Conservation (phyloP, 2,329 filamentous ascomycete genomes). For the Pyrenochaeta sp. region DNA sequence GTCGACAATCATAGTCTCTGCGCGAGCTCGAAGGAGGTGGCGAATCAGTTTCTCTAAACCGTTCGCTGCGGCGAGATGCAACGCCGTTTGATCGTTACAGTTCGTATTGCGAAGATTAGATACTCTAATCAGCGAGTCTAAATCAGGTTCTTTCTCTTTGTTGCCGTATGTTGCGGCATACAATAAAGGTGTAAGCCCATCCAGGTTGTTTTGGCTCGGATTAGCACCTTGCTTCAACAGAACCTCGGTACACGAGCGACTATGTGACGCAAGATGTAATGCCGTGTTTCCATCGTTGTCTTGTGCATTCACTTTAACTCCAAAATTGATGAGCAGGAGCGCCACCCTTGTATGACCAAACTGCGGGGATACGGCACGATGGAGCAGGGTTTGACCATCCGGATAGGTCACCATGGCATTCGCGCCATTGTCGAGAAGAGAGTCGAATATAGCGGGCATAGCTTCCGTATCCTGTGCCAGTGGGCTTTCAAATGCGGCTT, state of each 20-base stretch:
- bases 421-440: conserved; percentile 35
- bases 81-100: conserved; percentile 24
- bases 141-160: conserved; percentile 30
- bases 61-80: conserved; percentile 41
- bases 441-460: conserved; percentile 29
- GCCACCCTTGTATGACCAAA: conserved; percentile 27
- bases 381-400: conserved; percentile 42
- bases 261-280: conserved; percentile 35
- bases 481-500: conserved; percentile 34
- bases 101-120: conserved; percentile 30
- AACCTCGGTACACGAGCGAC: conserved; percentile 31
- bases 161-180: conserved; percentile 15
- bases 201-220: conserved; percentile 21
- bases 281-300: conserved; percentile 38
- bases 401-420: conserved; percentile 30
- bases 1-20: conserved; percentile 32
- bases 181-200: conserved; percentile 34
- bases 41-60: conserved; percentile 32
- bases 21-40: conserved; percentile 31
- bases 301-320: conserved; percentile 28
- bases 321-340: conserved; percentile 31
- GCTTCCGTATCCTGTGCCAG: conserved; percentile 34
- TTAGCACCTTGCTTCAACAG: conserved; percentile 35
- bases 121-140: conserved; percentile 32
- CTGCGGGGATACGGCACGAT: conserved; percentile 30